Base-by-base conservation (phyloP, 768 basidiomycete genomes). In the Piloderma croceum region DNA sequence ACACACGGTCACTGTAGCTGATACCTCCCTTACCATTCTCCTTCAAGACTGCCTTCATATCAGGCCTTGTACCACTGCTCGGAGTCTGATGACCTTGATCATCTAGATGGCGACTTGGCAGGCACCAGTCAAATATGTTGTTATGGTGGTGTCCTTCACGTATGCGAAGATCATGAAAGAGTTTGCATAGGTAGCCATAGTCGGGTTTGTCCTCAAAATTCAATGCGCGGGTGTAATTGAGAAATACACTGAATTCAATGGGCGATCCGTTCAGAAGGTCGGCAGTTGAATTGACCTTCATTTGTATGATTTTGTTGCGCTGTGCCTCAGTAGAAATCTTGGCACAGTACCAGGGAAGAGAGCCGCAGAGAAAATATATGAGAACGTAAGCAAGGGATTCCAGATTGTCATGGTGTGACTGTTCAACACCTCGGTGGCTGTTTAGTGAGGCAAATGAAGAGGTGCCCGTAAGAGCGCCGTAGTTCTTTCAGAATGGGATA, bases 281-380 rank as follows among this genome's bases (percentile, higher is more conserved):
- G 11, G 92, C 89, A 0, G 92, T 96, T 24, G 96, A 97, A 92
- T 98, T 98, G 81, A 98, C 98, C 81, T 99, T 99, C 71, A 98
- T 96, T 96, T 98, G 98, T 71, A 99, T 99, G 45, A 96, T 85
- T 67, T 98, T 94, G 66, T 98, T 97, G 73, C 98, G 98, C 76
- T 99, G 96, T 79, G 98, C 98, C 90, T 99, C 98, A 44, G 96
- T 99, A 29, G 94, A 94, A 45, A 96, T 96, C 73, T 99, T 99
- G 61, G 98, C 79, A 45, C 96, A 96, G 65, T 99, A 96, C 94
- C 94, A 99, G 24, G 94, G 94, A 32, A 99, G 79, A 42, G 90
- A 84, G 36, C 94, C 96, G 49, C 96, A 90, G 49, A 99, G 84
- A 80, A 99, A 99, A 74, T n/a, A n/a, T 96, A 99, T 97, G 52